These are phyloP conservation scores for Saturnispora halmiae DNA, from an alignment of 805 yeast genomes.

Conservation along the genomic window DNA sequence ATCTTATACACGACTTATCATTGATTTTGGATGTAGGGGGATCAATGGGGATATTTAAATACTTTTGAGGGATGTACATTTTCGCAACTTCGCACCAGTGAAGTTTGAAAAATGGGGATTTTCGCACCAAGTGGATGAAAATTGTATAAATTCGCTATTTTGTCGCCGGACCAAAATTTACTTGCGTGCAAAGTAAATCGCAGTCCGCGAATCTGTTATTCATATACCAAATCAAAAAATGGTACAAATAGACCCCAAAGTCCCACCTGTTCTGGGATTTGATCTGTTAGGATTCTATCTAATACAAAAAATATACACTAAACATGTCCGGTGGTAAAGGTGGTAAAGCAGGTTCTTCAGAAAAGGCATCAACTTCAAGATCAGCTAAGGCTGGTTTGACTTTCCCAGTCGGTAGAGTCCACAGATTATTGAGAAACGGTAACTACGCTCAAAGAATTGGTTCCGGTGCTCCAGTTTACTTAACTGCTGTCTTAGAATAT, in stretches of 20 bases:
- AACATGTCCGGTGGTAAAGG: constrained; percentile 65
- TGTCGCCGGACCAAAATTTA: constrained; percentile 17
- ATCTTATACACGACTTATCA: too few relatives aligned
- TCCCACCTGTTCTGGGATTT: not conserved
- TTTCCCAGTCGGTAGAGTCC: constrained; percentile 99
- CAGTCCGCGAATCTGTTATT: constrained; percentile 5
- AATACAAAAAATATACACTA: not conserved
- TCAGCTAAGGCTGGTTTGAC: constrained; percentile 98
- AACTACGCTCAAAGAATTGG: constrained; percentile 98
- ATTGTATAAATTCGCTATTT: constrained; percentile 9
- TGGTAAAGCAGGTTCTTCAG: constrained; percentile 91
- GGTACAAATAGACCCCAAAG: constrained; percentile 6
- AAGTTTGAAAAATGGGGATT: not conserved
- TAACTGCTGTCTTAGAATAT: constrained; percentile 94
- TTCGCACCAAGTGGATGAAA: not conserved
- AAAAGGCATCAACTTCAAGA: constrained; percentile 95
- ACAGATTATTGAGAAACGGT: constrained; percentile 92
- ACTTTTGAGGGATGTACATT: not conserved
- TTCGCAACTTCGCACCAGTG: not conserved
- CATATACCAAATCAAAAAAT: not conserved
- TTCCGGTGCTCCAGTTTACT: constrained; percentile 98
- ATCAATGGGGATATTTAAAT: constrained; percentile 3
- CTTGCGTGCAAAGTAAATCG: constrained; percentile 13
- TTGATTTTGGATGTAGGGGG: too few relatives aligned
- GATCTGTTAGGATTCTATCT: too few relatives aligned